These are phyloP conservation scores for Lolium rigidum DNA, from an alignment of 176 grass and related monocot species.

Conservation along the genomic window DNA sequence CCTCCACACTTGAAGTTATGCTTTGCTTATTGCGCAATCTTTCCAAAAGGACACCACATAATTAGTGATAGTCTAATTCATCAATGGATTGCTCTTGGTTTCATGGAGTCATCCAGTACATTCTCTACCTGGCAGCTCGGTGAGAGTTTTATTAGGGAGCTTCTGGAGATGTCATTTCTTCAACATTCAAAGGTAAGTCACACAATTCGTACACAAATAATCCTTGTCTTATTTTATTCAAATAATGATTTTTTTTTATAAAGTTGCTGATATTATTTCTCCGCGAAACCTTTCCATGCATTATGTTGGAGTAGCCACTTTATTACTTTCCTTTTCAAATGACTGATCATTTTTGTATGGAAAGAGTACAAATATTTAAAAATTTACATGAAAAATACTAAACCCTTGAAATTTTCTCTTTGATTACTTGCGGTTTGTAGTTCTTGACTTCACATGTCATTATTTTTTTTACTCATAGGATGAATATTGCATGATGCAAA, in stretches of 20 bases:
- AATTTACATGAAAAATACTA: background rate
- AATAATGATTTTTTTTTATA: background rate
- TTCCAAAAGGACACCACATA: conserved; percentile 25
- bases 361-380: background rate
- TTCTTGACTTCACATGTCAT: background rate
- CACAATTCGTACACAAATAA: background rate
- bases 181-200: background rate
- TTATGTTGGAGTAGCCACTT: background rate
- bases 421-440: background rate
- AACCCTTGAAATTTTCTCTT: background rate
- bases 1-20: conserved; percentile 2
- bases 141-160: background rate
- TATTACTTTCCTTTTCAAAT: background rate
- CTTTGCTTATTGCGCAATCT: conserved; percentile 44
- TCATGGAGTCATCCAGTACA: background rate
- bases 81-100: conserved; percentile 38
- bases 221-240: background rate
- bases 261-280: background rate
- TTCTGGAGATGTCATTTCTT: conserved; percentile 27
- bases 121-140: background rate
- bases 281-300: background rate
- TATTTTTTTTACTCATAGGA: background rate
- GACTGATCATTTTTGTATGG: no score
- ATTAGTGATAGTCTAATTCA: conserved; percentile 38
- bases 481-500: background rate